These are phyloP conservation scores for Corylus avellana DNA, from an alignment of 306 rosid genomes.

Conservation along the genomic window DNA sequence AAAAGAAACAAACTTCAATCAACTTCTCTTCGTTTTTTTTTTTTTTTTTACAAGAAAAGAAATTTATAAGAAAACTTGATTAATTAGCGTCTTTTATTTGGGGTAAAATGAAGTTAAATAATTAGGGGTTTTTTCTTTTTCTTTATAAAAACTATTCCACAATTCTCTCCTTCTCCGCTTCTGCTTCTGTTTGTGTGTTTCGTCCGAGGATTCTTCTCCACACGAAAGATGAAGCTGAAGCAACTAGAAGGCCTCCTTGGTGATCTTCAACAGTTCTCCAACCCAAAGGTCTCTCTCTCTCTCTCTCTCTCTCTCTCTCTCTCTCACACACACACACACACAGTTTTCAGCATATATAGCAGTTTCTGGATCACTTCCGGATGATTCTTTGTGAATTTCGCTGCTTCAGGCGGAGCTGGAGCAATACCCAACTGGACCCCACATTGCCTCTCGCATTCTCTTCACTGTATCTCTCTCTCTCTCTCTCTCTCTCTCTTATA, in stretches of 20 bases:
- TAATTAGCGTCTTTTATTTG: too few relatives aligned
- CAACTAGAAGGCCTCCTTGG: slow-evolving; percentile 77
- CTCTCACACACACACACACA: slow-evolving; percentile 5
- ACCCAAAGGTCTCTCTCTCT: slow-evolving; percentile 65
- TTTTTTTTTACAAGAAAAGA: too few relatives aligned
- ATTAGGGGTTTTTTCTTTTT: too few relatives aligned
- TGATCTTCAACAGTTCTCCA: slow-evolving; percentile 69
- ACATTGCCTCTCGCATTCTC: slow-evolving; percentile 92
- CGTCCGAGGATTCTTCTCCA: slow-evolving; percentile 2
- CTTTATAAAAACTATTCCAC: too few relatives aligned
- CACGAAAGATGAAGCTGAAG: slow-evolving; percentile 77
- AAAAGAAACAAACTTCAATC: too few relatives aligned
- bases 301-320: slow-evolving; percentile 37
- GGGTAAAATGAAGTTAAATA: too few relatives aligned
- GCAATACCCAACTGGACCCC: slow-evolving; percentile 96
- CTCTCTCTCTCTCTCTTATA: background rate
- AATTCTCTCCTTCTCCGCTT: background rate
- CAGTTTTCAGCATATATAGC: background rate
- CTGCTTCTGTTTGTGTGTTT: background rate
- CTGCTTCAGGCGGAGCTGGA: slow-evolving; percentile 71
- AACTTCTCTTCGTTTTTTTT: too few relatives aligned
- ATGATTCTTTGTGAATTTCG: slow-evolving; percentile 11
- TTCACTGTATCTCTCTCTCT: slow-evolving; percentile 55
- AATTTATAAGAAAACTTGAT: too few relatives aligned
- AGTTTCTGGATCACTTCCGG: background rate